These are phyloP conservation scores for Pistacia vera DNA, from an alignment of 345 rosid genomes.

Conservation along the genomic window DNA sequence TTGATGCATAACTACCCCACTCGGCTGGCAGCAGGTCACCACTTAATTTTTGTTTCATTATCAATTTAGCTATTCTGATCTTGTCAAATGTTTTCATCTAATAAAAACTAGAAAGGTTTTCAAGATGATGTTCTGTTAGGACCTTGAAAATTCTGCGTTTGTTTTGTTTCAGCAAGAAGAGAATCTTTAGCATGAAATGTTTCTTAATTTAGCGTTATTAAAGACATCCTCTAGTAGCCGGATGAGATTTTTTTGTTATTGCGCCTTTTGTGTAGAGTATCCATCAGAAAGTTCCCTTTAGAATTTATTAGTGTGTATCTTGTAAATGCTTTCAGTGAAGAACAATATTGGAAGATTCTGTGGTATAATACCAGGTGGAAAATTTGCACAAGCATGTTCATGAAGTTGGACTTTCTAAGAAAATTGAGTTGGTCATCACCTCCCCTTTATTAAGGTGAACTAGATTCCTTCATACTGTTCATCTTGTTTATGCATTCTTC, in stretches of 20 bases:
- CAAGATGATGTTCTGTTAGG: not conserved
- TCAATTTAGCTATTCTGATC: too few species aligned
- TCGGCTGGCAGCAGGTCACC: conserved; percentile 84
- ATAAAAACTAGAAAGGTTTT: not conserved
- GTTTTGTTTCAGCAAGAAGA: not conserved
- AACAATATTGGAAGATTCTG: not conserved
- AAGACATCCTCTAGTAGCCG: not conserved
- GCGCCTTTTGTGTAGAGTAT: not conserved
- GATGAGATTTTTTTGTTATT: not conserved
- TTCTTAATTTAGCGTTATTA: not conserved
- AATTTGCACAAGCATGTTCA: conserved; percentile 68
- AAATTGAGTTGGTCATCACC: conserved; percentile 60
- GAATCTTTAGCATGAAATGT: not conserved
- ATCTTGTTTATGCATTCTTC: not conserved
- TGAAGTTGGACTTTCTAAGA: conserved; percentile 45
- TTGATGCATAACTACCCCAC: conserved; percentile 84
- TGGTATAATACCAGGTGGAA: conserved; percentile 50
- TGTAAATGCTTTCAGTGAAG: not conserved
- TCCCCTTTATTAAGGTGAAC: conserved; percentile 68
- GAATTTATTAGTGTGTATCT: not conserved
- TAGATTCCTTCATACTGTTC: not conserved
- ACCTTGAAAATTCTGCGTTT: not conserved
- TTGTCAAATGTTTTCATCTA: not conserved
- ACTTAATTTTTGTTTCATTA: not conserved
- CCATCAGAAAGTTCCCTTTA: not conserved